A percentile compares a stretch with the other conserved stretches of the same genome.
Conservation (phyloP, 2,329 filamentous ascomycete species). For the Lachnum nothofagi region DNA sequence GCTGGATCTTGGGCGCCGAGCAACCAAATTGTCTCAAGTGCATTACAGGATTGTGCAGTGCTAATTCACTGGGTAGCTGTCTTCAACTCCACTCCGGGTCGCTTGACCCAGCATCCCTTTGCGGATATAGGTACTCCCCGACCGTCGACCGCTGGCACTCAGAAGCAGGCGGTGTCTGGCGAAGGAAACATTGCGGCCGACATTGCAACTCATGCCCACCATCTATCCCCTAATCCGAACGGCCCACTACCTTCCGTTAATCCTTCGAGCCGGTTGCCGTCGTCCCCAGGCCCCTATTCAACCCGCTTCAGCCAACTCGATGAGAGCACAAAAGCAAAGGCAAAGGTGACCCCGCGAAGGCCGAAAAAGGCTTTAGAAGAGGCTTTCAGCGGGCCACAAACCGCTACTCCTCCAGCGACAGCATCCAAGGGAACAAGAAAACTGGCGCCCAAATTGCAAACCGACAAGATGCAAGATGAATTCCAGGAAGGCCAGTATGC, state of each 20-base stretch:
- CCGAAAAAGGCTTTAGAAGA: slow-evolving; percentile 34
- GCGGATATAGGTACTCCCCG: slow-evolving; percentile 24
- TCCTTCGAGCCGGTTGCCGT: slow-evolving; percentile 52
- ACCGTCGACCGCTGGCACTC: slow-evolving; percentile 15
- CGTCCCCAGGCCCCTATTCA: slow-evolving; percentile 46
- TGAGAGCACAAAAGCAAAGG: slow-evolving; percentile 20
- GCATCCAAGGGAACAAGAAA: slow-evolving; percentile 51
- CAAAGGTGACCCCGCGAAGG: slow-evolving; percentile 38
- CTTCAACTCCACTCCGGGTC: slow-evolving; percentile 59
- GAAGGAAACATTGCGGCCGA: slow-evolving; percentile 45
- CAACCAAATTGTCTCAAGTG: too few relatives aligned
- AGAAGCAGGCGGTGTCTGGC: slow-evolving; percentile 48
- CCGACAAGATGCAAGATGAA: slow-evolving; percentile 30
- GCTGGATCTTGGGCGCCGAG: too few relatives aligned
- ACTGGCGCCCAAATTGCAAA: slow-evolving; percentile 41
- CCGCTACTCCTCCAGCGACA: slow-evolving; percentile 56
- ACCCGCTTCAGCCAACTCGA: slow-evolving; percentile 22
- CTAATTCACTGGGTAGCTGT: too few relatives aligned
- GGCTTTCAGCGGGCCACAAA: slow-evolving; percentile 41
- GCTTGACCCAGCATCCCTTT: slow-evolving; percentile 39
- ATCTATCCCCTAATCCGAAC: slow-evolving; percentile 50
- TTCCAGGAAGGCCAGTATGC: slow-evolving; percentile 27
- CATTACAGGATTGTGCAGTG: too few relatives aligned
- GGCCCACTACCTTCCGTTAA: slow-evolving; percentile 56
- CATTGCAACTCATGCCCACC: slow-evolving; percentile 57